A percentile compares a stretch with the other conserved stretches of the same genome.
Evolutionary conservation across 257 asterid species (phyloP).

Genomic region (Scutellaria barbata): DNA sequence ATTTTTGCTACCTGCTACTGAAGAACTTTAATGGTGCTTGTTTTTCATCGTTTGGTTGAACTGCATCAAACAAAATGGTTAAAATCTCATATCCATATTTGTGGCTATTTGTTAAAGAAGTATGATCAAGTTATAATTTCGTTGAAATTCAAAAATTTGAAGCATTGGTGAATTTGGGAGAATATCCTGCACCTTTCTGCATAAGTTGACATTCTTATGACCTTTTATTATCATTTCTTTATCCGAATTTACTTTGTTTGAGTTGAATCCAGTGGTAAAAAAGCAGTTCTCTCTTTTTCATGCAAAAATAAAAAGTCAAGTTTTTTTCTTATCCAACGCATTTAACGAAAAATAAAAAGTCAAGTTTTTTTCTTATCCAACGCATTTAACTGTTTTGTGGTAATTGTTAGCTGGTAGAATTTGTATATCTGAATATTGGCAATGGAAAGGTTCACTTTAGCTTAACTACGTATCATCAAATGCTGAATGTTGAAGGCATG

Average conservation of each 20-base stretch:
- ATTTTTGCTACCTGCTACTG: not conserved
- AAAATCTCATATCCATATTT: slow-evolving; percentile 1
- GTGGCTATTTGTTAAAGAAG: slow-evolving; percentile 16
- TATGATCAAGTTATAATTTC: slow-evolving; percentile 10
- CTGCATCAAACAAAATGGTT: not conserved
- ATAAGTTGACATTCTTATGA: slow-evolving; percentile 7
- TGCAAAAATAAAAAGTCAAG: not conserved
- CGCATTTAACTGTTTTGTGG: not conserved
- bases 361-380: too few relatives aligned
- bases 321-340: not conserved
- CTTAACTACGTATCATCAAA: not conserved
- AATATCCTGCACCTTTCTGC: slow-evolving; percentile 19
- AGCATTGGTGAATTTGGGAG: not conserved
- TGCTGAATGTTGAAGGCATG: slow-evolving; percentile 6
- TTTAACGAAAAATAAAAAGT: not conserved
- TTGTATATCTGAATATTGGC: slow-evolving; percentile 1
- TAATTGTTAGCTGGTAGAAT: slow-evolving; percentile 15
- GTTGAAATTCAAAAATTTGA: slow-evolving; percentile 10
- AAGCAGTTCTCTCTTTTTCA: not conserved
- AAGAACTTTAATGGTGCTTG: not conserved
- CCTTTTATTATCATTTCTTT: not conserved
- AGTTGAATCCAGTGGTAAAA: not conserved
- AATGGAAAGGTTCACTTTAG: slow-evolving; percentile 14
- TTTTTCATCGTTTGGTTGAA: slow-evolving; percentile 16
- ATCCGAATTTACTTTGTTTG: not conserved